Evolutionary conservation across 495 filamentous ascomycete species (phyloP).

Genomic region (Xylaria castorea): DNA sequence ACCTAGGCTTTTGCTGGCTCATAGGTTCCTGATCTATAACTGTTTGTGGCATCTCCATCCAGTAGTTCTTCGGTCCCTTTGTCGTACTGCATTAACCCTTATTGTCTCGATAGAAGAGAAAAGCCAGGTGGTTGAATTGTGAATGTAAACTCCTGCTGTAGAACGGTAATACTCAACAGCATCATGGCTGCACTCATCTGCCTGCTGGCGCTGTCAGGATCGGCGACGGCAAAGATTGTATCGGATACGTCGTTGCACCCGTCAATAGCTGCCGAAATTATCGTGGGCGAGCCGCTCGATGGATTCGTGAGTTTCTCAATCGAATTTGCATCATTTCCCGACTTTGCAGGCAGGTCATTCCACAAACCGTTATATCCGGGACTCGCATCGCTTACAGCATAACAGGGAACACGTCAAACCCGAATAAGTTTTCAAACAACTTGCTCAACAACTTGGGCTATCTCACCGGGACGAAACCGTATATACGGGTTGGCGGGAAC

Average conservation of each 20-base stretch:
- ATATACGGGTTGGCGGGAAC: conserved; percentile 67
- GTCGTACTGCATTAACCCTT: neutral
- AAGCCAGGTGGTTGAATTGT: neutral
- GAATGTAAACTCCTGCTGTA: neutral
- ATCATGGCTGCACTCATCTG: conserved; percentile 30
- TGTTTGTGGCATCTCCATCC: neutral
- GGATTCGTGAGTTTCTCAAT: conserved; percentile 66
- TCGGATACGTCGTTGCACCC: neutral
- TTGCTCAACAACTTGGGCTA: conserved; percentile 59
- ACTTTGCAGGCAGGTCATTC: conserved; percentile 59
- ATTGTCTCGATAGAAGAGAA: neutral
- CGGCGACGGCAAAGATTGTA: conserved; percentile 31
- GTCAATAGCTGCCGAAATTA: neutral
- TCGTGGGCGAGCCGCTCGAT: conserved; percentile 48
- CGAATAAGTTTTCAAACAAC: conserved; percentile 65
- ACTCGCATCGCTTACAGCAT: neutral
- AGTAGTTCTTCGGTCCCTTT: neutral
- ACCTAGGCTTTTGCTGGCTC: neutral
- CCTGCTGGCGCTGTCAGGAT: conserved; percentile 29
- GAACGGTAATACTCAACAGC: neutral
- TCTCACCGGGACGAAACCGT: conserved; percentile 59
- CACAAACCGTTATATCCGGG: neutral
- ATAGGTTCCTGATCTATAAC: neutral
- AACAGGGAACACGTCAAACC: conserved; percentile 54
- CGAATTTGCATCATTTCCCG: conserved; percentile 67